phyloP scores from a whole-genome alignment of 352 stramenopile genomes.

The Blastocystis sp. region DNA sequence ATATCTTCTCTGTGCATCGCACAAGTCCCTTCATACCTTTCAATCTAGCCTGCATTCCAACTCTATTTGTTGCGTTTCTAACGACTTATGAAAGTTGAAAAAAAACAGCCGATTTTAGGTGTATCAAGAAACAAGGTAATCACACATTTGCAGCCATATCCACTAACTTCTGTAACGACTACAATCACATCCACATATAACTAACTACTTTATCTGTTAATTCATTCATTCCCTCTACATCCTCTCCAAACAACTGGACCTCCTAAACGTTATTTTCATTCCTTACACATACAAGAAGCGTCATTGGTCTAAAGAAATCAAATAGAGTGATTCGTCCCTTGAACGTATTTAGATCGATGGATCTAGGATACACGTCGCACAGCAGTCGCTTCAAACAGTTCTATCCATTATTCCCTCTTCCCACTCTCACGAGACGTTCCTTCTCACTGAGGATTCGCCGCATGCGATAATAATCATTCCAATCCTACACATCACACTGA shows the following conservation, averaged over 20 bases:
- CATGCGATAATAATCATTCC: conserved; percentile 16
- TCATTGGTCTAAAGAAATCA: neutral
- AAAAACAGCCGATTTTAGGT: neutral
- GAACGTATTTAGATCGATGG: neutral
- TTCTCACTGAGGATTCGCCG: neutral
- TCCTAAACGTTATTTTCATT: neutral
- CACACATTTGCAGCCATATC: neutral
- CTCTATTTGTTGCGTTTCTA: neutral
- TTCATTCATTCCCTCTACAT: neutral
- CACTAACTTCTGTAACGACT: conserved; percentile 23
- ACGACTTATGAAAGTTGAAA: neutral
- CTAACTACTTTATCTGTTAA: neutral
- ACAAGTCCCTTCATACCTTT: conserved; percentile 23
- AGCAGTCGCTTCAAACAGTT: conserved; percentile 16
- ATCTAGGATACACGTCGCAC: neutral
- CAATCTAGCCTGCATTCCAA: conserved; percentile 39
- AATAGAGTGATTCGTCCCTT: neutral
- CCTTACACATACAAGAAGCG: neutral
- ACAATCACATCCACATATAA: neutral
- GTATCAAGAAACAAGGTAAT: conserved; percentile 21
- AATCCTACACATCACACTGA: conserved; percentile 6
- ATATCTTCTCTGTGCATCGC: neutral
- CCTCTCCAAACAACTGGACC: neutral
- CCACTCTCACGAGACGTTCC: neutral
- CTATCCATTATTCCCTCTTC: neutral